These are phyloP conservation scores for Fraxinus paxiana DNA, from an alignment of 305 asterid genomes.

Conservation along the genomic window DNA sequence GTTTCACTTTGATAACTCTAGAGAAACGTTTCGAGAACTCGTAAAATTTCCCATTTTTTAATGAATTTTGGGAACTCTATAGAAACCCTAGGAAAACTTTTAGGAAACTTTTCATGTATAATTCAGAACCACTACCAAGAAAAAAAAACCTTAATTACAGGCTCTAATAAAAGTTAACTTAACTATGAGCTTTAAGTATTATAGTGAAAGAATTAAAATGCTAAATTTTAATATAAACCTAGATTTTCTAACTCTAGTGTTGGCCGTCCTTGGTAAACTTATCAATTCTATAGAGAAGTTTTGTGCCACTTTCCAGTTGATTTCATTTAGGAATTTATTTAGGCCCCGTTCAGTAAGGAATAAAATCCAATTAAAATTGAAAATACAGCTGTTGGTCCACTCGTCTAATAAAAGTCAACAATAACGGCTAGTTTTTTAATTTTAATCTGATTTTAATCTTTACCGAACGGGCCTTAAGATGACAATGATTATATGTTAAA, in stretches of 20 bases:
- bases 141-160: not conserved
- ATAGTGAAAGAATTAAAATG: not conserved
- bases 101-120: not conserved
- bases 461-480: too few species aligned
- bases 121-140: not conserved
- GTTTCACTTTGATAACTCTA: not conserved
- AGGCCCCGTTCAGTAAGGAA: too few species aligned
- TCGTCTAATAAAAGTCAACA: too few species aligned
- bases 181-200: not conserved
- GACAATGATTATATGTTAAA: not conserved
- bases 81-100: not conserved
- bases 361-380: too few species aligned
- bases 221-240: not conserved
- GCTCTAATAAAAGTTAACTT: not conserved
- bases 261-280: not conserved
- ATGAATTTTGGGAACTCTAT: not conserved
- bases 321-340: not conserved
- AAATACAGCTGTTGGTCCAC: too few species aligned
- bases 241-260: not conserved
- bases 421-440: too few species aligned
- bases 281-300: not conserved
- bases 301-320: not conserved
- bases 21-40: not conserved
- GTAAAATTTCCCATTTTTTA: not conserved
- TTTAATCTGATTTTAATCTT: too few species aligned